Base-by-base conservation (phyloP, 805 yeast species). In the Kluyveromyces dobzhanskii region DNA sequence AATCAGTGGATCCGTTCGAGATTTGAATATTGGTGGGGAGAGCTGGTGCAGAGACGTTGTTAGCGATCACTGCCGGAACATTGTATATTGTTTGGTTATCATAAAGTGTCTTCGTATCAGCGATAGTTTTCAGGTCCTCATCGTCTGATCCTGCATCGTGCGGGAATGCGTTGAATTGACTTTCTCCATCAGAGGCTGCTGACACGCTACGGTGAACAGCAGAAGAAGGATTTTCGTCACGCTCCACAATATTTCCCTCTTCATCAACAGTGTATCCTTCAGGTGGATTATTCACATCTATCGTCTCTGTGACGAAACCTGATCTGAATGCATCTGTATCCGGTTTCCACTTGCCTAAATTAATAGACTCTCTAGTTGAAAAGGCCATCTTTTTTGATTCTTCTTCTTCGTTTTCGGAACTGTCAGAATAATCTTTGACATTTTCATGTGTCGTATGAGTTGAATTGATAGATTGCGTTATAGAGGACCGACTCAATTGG, bases 291-390 rank as follows among this genome's bases (percentile, higher is more conserved):
- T 46, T 67, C 38, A 47, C 50, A 47, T 35, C 64, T 57, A 48
- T 64, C 59, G 42, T 69, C 48, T 31, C 62, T 25, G 56, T 53
- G 64, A 72, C 44, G 63, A 75, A 32, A 61, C 65, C 39, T 61
- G 70, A 31, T 47, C 61, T 49, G 25, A 45, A 44, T 4, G 57
- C 48, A 25, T 48, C 55, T 16, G 80, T 76, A 48, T 76, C 72
- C 2, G 82, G 82, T 50, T 67, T 70, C 83, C 84, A 77, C 19
- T 60, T 60, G 2, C 78, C 78, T 60, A 73, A 61, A 41, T 65
- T 70, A 31, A 73, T 56, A 3, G 64, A 59, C 30, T 40, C 18
- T 34, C 43, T 23, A 46, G 43, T 41, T 12, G 42, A 36, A 10
- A 24, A 19, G 12, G 14, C 14, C 31, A 25, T 26, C 10, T 24